Evolutionary conservation across 2,329 filamentous ascomycete species (phyloP), one percentile per base, ranked within the genome.

Genomic region (Colletotrichum cuscutae): DNA sequence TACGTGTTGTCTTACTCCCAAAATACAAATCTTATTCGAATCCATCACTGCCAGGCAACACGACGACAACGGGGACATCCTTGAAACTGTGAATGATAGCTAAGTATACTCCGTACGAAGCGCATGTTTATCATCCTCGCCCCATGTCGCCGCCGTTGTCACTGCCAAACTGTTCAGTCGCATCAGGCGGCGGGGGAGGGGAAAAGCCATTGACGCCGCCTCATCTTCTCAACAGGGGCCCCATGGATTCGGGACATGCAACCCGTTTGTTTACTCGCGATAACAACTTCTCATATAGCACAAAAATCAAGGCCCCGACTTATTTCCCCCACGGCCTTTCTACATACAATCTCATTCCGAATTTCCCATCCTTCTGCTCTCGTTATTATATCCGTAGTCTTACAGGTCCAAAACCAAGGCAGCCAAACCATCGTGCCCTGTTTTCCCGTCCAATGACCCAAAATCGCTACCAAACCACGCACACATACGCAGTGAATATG

Each of bases 261-360:
- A 28, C 32, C 42, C 42, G 6, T 15, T 28, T 65, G 67, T 58
- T 53, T 22, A 69, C 46, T 63, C 8, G 28, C 37, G 22, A 53
- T 69, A 65, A 65, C 22, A 69, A 69, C 28, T 15, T 24, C 11
- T 3, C 24, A 57, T 56, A 30, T 49, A 37, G 35, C 42, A 59
- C 13, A n/a, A 58, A 69, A 46, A 30, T 12, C 49, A 42, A 57
- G 46, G 42, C n/a, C 49, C 7, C 6, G 42, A 9, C 7, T 46
- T 46, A 13, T 6, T 15, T 15, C 37, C 42, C 15, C 42, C 42
- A 15, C 42, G 7, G 7, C 0, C 42, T 46, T 19, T 46, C 6
- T 13, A 42, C n/a, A n/a, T 13, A 42, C n/a, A n/a, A 46, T 46
- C 42, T 15, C 42, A n/a, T 46, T 7, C 7, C 42, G 32, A 53